Evolutionary conservation across 805 yeast species (phyloP), one percentile per base, ranked within the genome.

Genomic region (Yarrowia divulgata): DNA sequence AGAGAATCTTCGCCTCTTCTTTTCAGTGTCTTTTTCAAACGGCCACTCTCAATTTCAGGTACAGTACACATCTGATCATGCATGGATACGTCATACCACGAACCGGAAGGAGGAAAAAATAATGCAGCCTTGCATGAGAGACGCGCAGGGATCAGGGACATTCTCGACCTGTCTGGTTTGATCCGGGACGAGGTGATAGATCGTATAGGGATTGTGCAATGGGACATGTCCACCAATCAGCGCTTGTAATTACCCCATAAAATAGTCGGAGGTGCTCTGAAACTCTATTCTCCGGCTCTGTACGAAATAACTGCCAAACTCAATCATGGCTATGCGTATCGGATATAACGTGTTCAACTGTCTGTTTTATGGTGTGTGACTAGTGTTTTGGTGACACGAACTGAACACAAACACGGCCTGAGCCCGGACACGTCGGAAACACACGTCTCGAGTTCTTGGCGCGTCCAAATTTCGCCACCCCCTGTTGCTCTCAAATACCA

Each of bases 281-380:
- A 52, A 52, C 58, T n/a, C 8, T 52, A 52, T 54, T 54, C 8
- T 2, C 18, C 34, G 34, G 4, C 12, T 37, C 6, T 39, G 4
- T n/a, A 6, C 19, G 23, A 19, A 37, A 37, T 8, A 14, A 19
- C 14, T 39, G 45, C 18, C n/a, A 54, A 54, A 54, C 60, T 54
- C 12, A 54, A 54, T 54, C 60, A 54, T 5, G 3, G 14, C 37
- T 54, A 54, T 54, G 60, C 60, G 60, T 14, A 19, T 39, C 19
- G 45, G 34, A 54, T 54, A 54, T 54, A 54, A 39, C 60, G 35
- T 54, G 60, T 54, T 4, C 60, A 54, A 54, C n/a, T n/a, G 57
- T 8, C 2, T n/a, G 42, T 18, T n/a, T 10, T 2, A 14, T 14
- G 29, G n/a, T 9, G 6, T 18, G 29, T 3, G 49, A 2, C 2